phyloP scores from a whole-genome alignment of 352 stramenopile genomes.

The Pythium oligandrum region DNA sequence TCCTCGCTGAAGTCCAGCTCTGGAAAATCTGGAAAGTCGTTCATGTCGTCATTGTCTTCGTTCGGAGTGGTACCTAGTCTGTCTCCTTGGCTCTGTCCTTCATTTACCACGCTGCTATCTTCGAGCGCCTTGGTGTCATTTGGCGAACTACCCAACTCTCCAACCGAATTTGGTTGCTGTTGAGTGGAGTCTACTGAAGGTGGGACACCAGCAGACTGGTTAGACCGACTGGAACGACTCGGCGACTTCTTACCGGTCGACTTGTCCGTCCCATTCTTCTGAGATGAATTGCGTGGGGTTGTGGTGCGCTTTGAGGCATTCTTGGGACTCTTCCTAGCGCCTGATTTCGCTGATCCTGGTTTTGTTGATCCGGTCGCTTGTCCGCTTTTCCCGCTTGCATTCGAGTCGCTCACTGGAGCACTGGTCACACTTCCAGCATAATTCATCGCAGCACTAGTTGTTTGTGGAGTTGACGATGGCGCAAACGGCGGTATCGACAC shows the following conservation, averaged over 20 bases:
- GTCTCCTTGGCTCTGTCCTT: too few relatives aligned
- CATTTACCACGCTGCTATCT: too few relatives aligned
- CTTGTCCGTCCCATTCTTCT: slow-evolving; percentile 11
- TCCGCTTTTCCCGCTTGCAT: too few relatives aligned
- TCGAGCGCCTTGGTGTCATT: too few relatives aligned
- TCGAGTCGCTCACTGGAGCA: too few relatives aligned
- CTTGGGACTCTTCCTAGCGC: slow-evolving; percentile 15
- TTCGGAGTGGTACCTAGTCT: slow-evolving; percentile 1
- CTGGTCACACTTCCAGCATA: too few relatives aligned
- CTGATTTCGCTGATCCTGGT: slow-evolving; percentile 6
- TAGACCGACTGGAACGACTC: slow-evolving; percentile 2
- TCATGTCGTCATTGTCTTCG: slow-evolving; percentile 50
- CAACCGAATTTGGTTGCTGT: too few relatives aligned
- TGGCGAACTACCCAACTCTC: too few relatives aligned
- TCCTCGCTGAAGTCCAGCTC: slow-evolving; percentile 72
- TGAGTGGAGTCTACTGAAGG: too few relatives aligned
- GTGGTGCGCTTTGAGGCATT: slow-evolving; percentile 11
- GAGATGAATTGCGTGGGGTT: slow-evolving; percentile 11
- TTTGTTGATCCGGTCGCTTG: slow-evolving; percentile 7
- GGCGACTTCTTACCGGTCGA: slow-evolving; percentile 15
- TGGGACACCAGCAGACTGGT: background rate
- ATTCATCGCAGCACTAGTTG: too few relatives aligned
- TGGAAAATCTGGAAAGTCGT: slow-evolving; percentile 73
- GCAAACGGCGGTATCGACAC: too few relatives aligned
- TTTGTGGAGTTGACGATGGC: too few relatives aligned